Conservation (phyloP, 768 basidiomycete genomes). For the Kwoniella newhampshirensis region DNA sequence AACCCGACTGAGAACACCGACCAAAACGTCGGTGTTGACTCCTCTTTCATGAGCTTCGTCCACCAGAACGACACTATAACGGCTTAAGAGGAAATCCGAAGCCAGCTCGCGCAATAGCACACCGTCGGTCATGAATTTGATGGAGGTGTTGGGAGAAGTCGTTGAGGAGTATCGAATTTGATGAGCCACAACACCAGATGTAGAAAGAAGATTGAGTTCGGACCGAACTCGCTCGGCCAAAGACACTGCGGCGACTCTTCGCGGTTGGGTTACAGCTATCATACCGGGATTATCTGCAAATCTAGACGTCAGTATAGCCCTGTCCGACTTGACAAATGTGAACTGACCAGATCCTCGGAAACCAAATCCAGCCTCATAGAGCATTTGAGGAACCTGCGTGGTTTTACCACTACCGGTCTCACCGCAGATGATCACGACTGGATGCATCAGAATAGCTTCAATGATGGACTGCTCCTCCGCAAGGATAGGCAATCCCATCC, state of each 20-base stretch:
- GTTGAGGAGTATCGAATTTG: constrained; percentile 98
- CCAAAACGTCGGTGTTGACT: constrained; percentile 96
- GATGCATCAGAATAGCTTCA: constrained; percentile 82
- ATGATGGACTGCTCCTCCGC: constrained; percentile 92
- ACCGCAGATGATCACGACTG: constrained; percentile 81
- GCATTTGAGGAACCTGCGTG: constrained; percentile 94
- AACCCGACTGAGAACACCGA: constrained; percentile 93
- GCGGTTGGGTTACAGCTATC: constrained; percentile 96
- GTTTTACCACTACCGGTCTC: constrained; percentile 99
- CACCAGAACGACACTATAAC: constrained; percentile 91
- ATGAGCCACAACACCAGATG: constrained; percentile 75
- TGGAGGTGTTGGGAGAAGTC: constrained; percentile 79
- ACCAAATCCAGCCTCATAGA: constrained; percentile 97
- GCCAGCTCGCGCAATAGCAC: constrained; percentile 90
- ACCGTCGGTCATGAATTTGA: constrained; percentile 99
- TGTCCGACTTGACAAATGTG: constrained; percentile 8
- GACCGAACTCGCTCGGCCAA: constrained; percentile 91
- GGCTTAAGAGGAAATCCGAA: constrained; percentile 85
- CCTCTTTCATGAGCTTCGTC: constrained; percentile 98
- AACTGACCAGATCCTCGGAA: constrained; percentile 70
- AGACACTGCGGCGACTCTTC: constrained; percentile 94
- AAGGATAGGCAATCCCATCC: constrained; percentile 80
- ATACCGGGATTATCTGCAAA: constrained; percentile 87
- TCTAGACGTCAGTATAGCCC: no score
- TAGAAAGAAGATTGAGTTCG: constrained; percentile 77